Base-by-base conservation (phyloP, 2,329 filamentous ascomycete species). In the Alternaria tenuissima region DNA sequence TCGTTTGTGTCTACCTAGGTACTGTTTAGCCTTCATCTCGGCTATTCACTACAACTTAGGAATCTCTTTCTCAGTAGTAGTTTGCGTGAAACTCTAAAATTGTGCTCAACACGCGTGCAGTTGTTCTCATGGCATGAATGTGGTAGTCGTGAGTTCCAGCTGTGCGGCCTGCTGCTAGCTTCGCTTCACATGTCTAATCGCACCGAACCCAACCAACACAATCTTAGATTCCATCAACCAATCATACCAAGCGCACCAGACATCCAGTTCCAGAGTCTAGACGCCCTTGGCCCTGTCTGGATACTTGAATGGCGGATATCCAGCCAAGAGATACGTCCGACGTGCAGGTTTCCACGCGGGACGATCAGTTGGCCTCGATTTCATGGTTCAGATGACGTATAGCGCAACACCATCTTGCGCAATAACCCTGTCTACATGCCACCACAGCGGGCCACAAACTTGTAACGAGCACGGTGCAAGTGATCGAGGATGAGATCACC, bases 401-500 rank as follows among this genome's bases (percentile, higher is more conserved):
- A 59, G 49, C 58, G 55, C 51, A 43, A 49, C 32, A 24, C 52
- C 43, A 46, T 55, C 52, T n/a, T 42, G 30, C 42, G 42, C 43
- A 47, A 34, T 7, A 24, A 65, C 58, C 62, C 65, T 65, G 57
- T 52, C 63, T 47, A 57, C 36, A 36, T 52, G 44, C 46, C 47
- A 56, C 39, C 41, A 28, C 32, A 44, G 49, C 55, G 59, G 59
- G 59, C 62, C 57, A 63, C 57, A 67, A 61, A 59, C 56, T 58
- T 62, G 62, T 54, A 57, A 57, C 39, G 44, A 39, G 47, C 47
- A 34, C 32, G 16, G 51, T 32, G 51, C 34, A 26, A 38, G 47
- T 54, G 54, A 61, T 57, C 20, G 52, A 20, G 20, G 36, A 67
- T 69, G 66, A 69, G 64, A 69, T 69, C 66, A 69, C 63, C 42